Evolutionary conservation across 2,329 filamentous ascomycete genomes (phyloP).

Genomic region (Ophiostoma sp.): DNA sequence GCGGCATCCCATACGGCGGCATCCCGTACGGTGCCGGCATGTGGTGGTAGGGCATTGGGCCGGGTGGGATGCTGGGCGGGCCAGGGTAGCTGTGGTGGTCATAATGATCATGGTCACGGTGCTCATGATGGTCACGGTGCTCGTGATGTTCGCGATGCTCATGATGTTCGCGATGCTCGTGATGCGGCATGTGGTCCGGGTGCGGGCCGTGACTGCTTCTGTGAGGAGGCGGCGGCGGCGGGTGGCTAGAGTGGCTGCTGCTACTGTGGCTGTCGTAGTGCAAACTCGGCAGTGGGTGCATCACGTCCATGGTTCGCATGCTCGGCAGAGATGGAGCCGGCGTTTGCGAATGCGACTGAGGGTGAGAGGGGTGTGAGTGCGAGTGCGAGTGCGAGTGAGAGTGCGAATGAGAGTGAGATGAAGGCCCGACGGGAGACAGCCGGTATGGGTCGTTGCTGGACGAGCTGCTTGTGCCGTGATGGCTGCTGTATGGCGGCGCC

Average conservation of each 20-base stretch:
- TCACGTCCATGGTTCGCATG: conserved; percentile 30
- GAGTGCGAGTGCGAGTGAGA: conserved; percentile 12
- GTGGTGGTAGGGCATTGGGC: conserved; percentile 39
- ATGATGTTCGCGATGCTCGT: neutral
- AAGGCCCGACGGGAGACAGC: conserved; percentile 23
- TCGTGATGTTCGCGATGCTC: neutral
- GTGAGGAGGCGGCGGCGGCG: neutral
- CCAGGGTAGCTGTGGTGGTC: conserved; percentile 31
- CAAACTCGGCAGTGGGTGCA: conserved; percentile 25
- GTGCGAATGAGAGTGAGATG: conserved; percentile 14
- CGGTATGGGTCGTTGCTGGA: conserved; percentile 28
- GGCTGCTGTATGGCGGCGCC: conserved; percentile 11
- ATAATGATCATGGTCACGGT: conserved; percentile 28
- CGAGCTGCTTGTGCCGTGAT: conserved; percentile 1
- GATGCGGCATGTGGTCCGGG: neutral
- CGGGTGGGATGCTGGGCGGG: conserved; percentile 33
- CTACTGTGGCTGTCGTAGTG: conserved; percentile 21
- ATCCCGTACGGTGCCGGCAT: conserved; percentile 26
- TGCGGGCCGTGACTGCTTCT: conserved; percentile 21
- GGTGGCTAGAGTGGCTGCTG: conserved; percentile 19
- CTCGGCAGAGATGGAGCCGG: conserved; percentile 29
- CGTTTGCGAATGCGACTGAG: neutral
- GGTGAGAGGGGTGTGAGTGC: neutral
- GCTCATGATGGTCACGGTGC: conserved; percentile 28
- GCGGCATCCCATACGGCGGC: conserved; percentile 42